Evolutionary conservation across 257 asterid genomes (phyloP), one percentile per base, ranked within the genome.

Genomic region (Eustoma russellianum): DNA sequence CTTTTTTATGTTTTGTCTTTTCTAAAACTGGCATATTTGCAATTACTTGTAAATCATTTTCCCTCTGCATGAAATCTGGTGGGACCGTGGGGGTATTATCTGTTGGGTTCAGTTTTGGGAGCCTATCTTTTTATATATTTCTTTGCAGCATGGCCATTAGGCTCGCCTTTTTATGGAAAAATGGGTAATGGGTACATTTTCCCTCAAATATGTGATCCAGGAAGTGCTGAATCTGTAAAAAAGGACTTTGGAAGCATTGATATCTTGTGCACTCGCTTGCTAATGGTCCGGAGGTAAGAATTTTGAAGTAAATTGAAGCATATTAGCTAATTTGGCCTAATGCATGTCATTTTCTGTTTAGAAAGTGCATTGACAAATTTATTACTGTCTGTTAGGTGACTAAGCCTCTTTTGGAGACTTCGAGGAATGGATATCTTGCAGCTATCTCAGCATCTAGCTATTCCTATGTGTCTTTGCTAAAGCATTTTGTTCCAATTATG

Each of bases 401-500:
- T 34, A 87, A 87, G 53, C 94, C 87, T 60, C 78, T 87, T 56
- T 67, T 87, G 65, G 96, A 87, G 74, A 87, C 97, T 47, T 74
- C 97, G 9, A 78, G 97, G 70, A 74, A 63, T 17, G 97, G 97
- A 70, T 88, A 88, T 73, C 93, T 88, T 72, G 95, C 97, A 19
- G 97, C 93, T 57, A 73, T 88, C 64, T 88, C 97, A 41, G 97
- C 97, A 40, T 88, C 97, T 44, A 88, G 97, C 78, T 88, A 84
- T 70, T 88, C 97, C 18, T 82, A 70, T 38, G 86, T 88, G 34
- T 85, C 97, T 48, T 67, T 88, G 51, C 81, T 88, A 5, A 70
- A 72, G 67, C 88, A 82, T 77, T 88, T 88, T 64, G 74, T 88
- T 69, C 95, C 97, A 44, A 76, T 88, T 50, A 80, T 85, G 55